Conservation (phyloP, 208 protist species). For the Trypanosoma mega region DNA sequence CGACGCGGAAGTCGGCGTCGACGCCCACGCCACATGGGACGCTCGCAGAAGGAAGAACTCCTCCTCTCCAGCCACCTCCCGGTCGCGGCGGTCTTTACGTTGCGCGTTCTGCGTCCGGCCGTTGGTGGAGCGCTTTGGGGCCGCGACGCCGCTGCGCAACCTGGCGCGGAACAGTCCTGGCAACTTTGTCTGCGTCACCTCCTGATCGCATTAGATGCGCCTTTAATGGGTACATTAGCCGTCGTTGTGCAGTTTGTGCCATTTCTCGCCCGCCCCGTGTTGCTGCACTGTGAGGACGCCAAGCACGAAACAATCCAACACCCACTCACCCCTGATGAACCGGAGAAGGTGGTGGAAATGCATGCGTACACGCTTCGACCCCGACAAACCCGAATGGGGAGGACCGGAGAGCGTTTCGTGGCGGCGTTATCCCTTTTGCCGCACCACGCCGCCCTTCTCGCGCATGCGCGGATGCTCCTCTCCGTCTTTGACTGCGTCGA, state of each 20-base stretch:
- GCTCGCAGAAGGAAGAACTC: neutral
- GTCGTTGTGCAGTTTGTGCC: slow-evolving; percentile 16
- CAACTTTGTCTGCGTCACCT: slow-evolving; percentile 9
- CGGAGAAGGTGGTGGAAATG: neutral
- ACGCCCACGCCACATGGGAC: too few species aligned
- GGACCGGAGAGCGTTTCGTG: too few species aligned
- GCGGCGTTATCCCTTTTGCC: slow-evolving; percentile 5
- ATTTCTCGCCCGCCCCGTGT: slow-evolving; percentile 1
- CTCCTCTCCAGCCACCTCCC: slow-evolving; percentile 13
- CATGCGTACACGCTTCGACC: slow-evolving; percentile 1
- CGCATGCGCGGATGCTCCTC: slow-evolving; percentile 20
- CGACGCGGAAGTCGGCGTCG: too few species aligned
- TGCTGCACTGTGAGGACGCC: too few species aligned
- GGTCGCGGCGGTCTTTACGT: slow-evolving; percentile 11
- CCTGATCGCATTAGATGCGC: neutral
- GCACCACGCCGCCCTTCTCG: slow-evolving; percentile 17
- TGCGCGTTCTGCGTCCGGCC: slow-evolving; percentile 10
- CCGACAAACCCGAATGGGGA: too few species aligned
- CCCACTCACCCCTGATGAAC: neutral
- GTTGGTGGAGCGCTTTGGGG: slow-evolving; percentile 15
- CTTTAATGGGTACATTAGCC: slow-evolving; percentile 1
- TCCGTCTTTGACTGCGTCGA: slow-evolving; percentile 13
- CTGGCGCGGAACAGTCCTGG: slow-evolving; percentile 6
- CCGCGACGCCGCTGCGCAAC: slow-evolving; percentile 6
- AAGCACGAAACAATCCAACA: too few species aligned